Evolutionary conservation across 352 stramenopile species (phyloP).

Genomic region (Phytopythium delawarense): DNA sequence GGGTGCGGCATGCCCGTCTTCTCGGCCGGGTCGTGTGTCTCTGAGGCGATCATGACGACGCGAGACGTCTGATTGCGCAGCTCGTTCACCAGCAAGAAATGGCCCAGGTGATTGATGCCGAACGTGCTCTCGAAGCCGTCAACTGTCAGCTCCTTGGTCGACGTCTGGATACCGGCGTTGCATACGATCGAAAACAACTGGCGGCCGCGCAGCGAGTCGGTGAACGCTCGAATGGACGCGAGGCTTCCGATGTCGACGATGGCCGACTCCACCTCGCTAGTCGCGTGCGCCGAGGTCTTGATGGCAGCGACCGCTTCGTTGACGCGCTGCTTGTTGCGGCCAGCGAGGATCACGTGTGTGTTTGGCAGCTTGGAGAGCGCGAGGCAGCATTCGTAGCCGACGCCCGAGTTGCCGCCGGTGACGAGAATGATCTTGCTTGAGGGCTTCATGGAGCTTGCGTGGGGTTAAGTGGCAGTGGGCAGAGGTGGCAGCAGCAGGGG

Average conservation of each 20-base stretch:
- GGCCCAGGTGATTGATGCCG: slow-evolving; percentile 2
- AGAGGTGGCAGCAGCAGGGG: background rate
- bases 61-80: slow-evolving; percentile 14
- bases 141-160: slow-evolving; percentile 5
- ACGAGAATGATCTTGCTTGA: background rate
- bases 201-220: background rate
- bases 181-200: slow-evolving; percentile 8
- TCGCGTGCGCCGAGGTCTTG: background rate
- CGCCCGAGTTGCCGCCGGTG: slow-evolving; percentile 4
- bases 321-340: slow-evolving; percentile 3
- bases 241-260: slow-evolving; percentile 1
- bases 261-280: background rate
- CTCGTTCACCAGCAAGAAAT: slow-evolving; percentile 8
- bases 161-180: slow-evolving; percentile 1
- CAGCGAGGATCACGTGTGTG: slow-evolving; percentile 11
- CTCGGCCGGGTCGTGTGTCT: slow-evolving; percentile 17
- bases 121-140: slow-evolving; percentile 4
- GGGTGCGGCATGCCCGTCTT: slow-evolving; percentile 8
- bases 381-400: slow-evolving; percentile 1
- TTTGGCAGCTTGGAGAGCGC: slow-evolving; percentile 7
- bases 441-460: background rate
- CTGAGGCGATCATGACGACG: slow-evolving; percentile 29
- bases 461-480: background rate
- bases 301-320: slow-evolving; percentile 10
- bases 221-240: background rate